phyloP scores from a whole-genome alignment of 148 eudicot species.

The Camellia sinensis region DNA sequence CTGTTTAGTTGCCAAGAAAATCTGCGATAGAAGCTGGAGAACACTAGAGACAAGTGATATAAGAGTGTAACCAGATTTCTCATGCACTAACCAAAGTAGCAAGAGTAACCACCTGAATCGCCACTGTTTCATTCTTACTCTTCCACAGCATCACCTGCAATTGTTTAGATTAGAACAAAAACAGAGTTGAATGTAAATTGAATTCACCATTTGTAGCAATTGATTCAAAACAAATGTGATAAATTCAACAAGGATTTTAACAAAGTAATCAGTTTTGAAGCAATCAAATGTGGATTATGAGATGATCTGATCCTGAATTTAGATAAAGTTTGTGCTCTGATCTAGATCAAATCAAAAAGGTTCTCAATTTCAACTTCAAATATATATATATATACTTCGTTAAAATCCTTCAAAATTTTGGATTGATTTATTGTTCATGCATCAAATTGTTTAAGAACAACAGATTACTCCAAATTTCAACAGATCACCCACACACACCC shows the following conservation, averaged over 20 bases:
- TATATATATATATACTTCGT: background rate
- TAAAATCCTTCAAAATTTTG: too few species aligned
- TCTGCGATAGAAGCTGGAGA: constrained; percentile 42
- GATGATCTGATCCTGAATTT: constrained; percentile 1
- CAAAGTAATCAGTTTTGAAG: background rate
- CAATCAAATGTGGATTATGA: background rate
- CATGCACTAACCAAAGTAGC: constrained; percentile 69
- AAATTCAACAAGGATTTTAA: background rate
- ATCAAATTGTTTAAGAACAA: too few species aligned
- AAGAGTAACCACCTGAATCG: constrained; percentile 33
- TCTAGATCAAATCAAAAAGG: constrained; percentile 2
- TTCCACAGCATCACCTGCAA: constrained; percentile 88
- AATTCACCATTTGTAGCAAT: background rate
- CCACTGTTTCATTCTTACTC: constrained; percentile 38
- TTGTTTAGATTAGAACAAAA: constrained; percentile 30
- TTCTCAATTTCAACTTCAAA: too few species aligned
- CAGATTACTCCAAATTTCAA: too few species aligned
- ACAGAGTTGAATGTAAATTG: background rate
- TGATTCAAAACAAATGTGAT: background rate
- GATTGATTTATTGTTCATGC: too few species aligned
- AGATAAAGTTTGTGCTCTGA: background rate
- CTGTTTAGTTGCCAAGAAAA: too few species aligned
- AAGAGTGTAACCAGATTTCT: constrained; percentile 70
- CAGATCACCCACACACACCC: too few species aligned
- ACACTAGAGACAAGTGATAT: constrained; percentile 61